Percentiles rank a stretch among this genome's conserved stretches.
These are phyloP conservation scores for Lactarius evosmus DNA, from an alignment of 768 basidiomycete genomes.

Conservation along the genomic window DNA sequence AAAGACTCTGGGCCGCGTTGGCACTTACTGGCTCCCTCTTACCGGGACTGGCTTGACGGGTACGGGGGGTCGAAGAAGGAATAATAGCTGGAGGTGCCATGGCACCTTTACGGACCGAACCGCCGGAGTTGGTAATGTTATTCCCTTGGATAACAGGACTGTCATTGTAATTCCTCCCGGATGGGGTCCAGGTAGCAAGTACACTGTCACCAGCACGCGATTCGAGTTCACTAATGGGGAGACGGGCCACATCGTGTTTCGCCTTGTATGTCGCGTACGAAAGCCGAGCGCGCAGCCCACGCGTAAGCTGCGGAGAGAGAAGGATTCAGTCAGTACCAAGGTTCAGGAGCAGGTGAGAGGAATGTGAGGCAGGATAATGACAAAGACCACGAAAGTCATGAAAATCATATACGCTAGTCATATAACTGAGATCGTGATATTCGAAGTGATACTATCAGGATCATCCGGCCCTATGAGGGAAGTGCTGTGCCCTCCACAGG, in stretches of 20 bases:
- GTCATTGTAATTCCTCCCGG: conserved; percentile 45
- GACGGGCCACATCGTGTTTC: conserved; percentile 62
- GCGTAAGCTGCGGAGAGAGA: conserved; percentile 59
- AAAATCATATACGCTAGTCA: conserved; percentile 7
- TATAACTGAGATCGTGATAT: neutral
- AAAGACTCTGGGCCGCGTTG: conserved; percentile 57
- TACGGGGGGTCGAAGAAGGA: conserved; percentile 24
- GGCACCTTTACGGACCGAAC: conserved; percentile 36
- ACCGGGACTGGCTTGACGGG: conserved; percentile 22
- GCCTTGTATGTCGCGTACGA: conserved; percentile 86
- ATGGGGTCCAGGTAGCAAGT: conserved; percentile 30
- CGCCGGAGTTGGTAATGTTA: conserved; percentile 35
- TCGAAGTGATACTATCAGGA: conserved; percentile 4
- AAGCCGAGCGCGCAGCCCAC: conserved; percentile 74
- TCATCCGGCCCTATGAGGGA: neutral
- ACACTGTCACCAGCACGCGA: conserved; percentile 48
- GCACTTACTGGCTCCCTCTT: conserved; percentile 35
- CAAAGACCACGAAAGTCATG: conserved; percentile 21
- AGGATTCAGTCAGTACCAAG: conserved; percentile 29
- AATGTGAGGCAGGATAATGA: neutral
- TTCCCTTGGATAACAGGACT: conserved; percentile 50
- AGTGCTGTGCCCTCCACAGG: neutral
- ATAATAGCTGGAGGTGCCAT: conserved; percentile 44
- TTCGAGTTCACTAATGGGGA: conserved; percentile 70
- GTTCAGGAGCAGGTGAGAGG: neutral